Percentiles rank a stretch among this genome's conserved stretches.
Evolutionary conservation across 2,329 filamentous ascomycete species (phyloP).

Genomic region (Botryotinia globosa): DNA sequence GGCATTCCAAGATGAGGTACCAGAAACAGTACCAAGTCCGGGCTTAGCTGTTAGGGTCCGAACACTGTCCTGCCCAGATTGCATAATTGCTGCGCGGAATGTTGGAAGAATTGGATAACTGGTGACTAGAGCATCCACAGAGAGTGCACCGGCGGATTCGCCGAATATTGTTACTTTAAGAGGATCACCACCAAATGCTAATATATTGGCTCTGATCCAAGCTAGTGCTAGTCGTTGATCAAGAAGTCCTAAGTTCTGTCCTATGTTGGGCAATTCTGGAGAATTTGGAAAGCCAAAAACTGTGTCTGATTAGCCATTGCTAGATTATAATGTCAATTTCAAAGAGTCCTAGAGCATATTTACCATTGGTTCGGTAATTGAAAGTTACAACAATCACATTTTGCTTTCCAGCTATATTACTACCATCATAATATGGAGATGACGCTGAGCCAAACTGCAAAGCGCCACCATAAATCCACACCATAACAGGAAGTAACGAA

Average conservation of each 20-base stretch:
- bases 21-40: not conserved
- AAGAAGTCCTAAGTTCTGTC: conserved; percentile 62
- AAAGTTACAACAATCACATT: conserved; percentile 26
- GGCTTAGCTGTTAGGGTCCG: not conserved
- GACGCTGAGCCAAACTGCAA: conserved; percentile 22
- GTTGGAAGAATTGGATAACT: conserved; percentile 69
- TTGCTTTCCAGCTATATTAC: conserved; percentile 23
- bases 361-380: conserved; percentile 24
- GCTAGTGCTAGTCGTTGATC: conserved; percentile 71
- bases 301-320: not conserved
- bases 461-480: conserved; percentile 68
- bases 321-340: not conserved
- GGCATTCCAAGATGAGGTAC: conserved; percentile 2
- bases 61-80: conserved; percentile 51
- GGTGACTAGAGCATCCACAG: conserved; percentile 73
- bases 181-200: conserved; percentile 65
- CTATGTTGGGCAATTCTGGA: not conserved
- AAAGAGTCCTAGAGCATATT: not conserved
- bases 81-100: conserved; percentile 77
- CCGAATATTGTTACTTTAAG: conserved; percentile 46
- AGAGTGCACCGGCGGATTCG: conserved; percentile 62
- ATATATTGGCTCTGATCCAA: conserved; percentile 77
- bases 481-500: conserved; percentile 52
- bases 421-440: conserved; percentile 24
- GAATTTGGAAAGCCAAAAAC: conserved; percentile 19